phyloP scores from a whole-genome alignment of 2,329 filamentous ascomycete genomes.

The Colletotrichum scovillei region DNA sequence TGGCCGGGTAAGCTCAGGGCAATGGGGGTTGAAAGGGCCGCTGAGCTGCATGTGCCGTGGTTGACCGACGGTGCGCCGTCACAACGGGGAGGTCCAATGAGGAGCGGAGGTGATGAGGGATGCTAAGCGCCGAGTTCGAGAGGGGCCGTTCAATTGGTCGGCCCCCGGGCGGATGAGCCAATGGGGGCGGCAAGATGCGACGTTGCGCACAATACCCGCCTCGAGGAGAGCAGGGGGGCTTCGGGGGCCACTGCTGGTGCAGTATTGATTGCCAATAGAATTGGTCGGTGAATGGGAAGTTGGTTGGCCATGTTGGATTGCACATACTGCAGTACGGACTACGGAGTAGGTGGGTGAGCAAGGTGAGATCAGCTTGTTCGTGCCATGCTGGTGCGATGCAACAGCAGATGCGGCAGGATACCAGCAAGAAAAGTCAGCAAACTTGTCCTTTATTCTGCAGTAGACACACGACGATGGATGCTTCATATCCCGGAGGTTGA shows the following conservation, averaged over 20 bases:
- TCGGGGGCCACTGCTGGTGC: background rate
- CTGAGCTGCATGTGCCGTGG: slow-evolving; percentile 35
- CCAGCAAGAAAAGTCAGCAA: background rate
- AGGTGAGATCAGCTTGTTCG: slow-evolving; percentile 21
- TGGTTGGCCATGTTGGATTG: background rate
- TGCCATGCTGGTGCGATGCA: slow-evolving; percentile 32
- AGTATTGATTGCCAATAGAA: background rate
- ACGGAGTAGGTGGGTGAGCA: background rate
- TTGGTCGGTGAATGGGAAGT: background rate
- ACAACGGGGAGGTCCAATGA: slow-evolving; percentile 34
- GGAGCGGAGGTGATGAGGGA: slow-evolving; percentile 18
- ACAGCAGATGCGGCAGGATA: slow-evolving; percentile 7
- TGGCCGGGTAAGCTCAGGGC: slow-evolving; percentile 29
- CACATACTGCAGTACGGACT: background rate
- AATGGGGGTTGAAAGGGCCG: slow-evolving; percentile 18
- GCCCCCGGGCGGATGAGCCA: slow-evolving; percentile 11
- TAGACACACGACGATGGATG: background rate
- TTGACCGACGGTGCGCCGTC: slow-evolving; percentile 21
- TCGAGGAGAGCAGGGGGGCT: slow-evolving; percentile 12
- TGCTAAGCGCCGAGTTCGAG: slow-evolving; percentile 34
- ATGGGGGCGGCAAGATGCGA: slow-evolving; percentile 23
- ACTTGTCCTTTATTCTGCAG: background rate
- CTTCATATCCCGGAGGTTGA: background rate
- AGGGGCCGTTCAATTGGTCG: slow-evolving; percentile 32
- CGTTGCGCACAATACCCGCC: slow-evolving; percentile 35